A percentile compares a stretch with the other conserved stretches of the same genome.
Conservation (phyloP, 306 rosid species). For the Fragaria iinumae region DNA sequence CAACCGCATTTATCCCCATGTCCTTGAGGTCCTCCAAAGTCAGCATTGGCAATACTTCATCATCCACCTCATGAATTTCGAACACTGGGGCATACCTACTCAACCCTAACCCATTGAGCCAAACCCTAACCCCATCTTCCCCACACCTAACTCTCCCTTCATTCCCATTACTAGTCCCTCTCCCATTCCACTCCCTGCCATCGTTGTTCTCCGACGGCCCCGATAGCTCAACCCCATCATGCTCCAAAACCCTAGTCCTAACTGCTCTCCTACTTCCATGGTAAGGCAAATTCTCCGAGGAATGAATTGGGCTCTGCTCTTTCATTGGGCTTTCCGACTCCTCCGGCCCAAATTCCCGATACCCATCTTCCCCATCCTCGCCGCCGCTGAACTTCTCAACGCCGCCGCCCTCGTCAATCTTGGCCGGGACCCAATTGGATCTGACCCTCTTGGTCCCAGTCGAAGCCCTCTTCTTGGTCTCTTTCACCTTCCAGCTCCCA, state of each 20-base stretch:
- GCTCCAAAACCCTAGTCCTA: conserved; percentile 66
- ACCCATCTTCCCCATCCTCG: conserved; percentile 77
- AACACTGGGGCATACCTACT: conserved; percentile 90
- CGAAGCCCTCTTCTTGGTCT: conserved; percentile 72
- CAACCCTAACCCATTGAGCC: conserved; percentile 89
- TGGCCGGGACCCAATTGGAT: conserved; percentile 81
- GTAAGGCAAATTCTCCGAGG: conserved; percentile 69
- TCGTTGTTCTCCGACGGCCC: conserved; percentile 89
- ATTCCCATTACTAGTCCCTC: conserved; percentile 44
- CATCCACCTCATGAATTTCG: conserved; percentile 94
- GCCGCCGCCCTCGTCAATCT: conserved; percentile 54
- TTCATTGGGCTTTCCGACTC: conserved; percentile 74
- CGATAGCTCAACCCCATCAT: conserved; percentile 72
- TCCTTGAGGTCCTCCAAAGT: conserved; percentile 87
- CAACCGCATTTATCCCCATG: conserved; percentile 91
- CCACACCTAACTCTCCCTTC: conserved; percentile 56
- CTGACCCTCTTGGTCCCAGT: conserved; percentile 63
- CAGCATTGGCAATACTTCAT: conserved; percentile 86
- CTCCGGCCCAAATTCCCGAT: conserved; percentile 69
- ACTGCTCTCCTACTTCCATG: conserved; percentile 52
- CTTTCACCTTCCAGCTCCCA: conserved; percentile 87
- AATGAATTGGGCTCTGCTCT: conserved; percentile 65
- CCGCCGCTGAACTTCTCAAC: conserved; percentile 70
- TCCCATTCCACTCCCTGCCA: conserved; percentile 64
- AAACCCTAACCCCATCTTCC: conserved; percentile 84